Percentiles rank a stretch among this genome's conserved stretches.
These are phyloP conservation scores for Psilocybe subaeruginosa DNA, from an alignment of 768 basidiomycete genomes.

Conservation along the genomic window DNA sequence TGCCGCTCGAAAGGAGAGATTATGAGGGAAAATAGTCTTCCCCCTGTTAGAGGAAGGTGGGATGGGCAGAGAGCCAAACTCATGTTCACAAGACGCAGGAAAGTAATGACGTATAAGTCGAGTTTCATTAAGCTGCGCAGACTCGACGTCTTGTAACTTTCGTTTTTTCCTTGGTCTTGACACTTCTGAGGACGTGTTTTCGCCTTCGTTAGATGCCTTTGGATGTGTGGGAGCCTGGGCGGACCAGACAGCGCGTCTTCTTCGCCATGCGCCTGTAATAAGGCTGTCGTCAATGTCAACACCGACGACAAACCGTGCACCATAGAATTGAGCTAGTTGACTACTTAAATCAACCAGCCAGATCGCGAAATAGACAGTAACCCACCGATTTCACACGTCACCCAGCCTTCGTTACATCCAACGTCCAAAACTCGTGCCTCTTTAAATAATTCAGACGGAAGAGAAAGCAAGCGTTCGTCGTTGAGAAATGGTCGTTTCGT, in stretches of 20 bases:
- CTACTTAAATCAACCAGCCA: background rate
- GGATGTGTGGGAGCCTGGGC: conserved; percentile 46
- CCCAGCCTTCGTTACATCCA: conserved; percentile 87
- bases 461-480: conserved; percentile 67
- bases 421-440: conserved; percentile 74
- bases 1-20: conserved; percentile 68
- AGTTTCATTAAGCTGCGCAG: background rate
- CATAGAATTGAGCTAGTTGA: conserved; percentile 62
- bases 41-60: conserved; percentile 42
- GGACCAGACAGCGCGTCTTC: conserved; percentile 73
- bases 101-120: conserved; percentile 55
- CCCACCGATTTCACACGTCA: conserved; percentile 85
- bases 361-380: no score
- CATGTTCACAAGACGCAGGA: conserved; percentile 76
- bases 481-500: conserved; percentile 62
- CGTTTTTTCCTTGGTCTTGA: conserved; percentile 23
- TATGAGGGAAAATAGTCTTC: conserved; percentile 70
- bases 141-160: conserved; percentile 19
- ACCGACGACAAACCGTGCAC: conserved; percentile 70
- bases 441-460: conserved; percentile 57
- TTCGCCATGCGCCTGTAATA: conserved; percentile 76
- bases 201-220: background rate
- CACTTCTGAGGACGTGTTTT: background rate
- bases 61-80: conserved; percentile 74
- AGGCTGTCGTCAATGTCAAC: conserved; percentile 85